These are phyloP conservation scores for Sanghuangporus baumii DNA, from an alignment of 1,284 basidiomycete species.

Conservation along the genomic window DNA sequence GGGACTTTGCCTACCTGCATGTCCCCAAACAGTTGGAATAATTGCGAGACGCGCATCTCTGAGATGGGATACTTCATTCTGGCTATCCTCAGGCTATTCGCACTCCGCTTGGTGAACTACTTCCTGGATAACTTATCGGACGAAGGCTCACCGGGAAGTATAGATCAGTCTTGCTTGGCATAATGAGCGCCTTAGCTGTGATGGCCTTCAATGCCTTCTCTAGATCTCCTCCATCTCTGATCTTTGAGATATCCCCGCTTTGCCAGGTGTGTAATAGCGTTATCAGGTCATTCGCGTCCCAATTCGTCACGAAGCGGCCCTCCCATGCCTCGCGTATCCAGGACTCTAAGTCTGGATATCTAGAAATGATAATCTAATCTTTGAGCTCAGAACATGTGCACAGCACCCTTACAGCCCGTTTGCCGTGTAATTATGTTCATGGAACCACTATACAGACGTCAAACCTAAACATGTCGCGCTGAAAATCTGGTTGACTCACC, in stretches of 20 bases:
- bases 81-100: slow-evolving; percentile 28
- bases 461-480: neutral
- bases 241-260: slow-evolving; percentile 32
- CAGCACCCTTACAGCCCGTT: slow-evolving; percentile 26
- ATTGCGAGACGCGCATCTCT: slow-evolving; percentile 26
- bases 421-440: slow-evolving; percentile 28
- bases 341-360: slow-evolving; percentile 29
- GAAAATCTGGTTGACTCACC: slow-evolving; percentile 22
- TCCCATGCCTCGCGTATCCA: slow-evolving; percentile 34
- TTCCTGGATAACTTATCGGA: neutral
- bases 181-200: slow-evolving; percentile 28
- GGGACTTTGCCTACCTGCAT: slow-evolving; percentile 19
- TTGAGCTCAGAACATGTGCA: neutral
- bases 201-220: slow-evolving; percentile 27
- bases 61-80: slow-evolving; percentile 25
- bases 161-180: slow-evolving; percentile 32
- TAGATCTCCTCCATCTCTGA: slow-evolving; percentile 27
- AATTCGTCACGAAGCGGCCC: slow-evolving; percentile 27
- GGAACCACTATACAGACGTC: slow-evolving; percentile 29
- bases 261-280: slow-evolving; percentile 36
- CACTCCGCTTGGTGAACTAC: neutral
- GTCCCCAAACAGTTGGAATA: slow-evolving; percentile 29
- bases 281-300: slow-evolving; percentile 39
- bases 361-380: slow-evolving; percentile 10
- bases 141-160: slow-evolving; percentile 28